Base-by-base conservation (phyloP, 805 yeast genomes). In the Kodamaea laetipori region DNA sequence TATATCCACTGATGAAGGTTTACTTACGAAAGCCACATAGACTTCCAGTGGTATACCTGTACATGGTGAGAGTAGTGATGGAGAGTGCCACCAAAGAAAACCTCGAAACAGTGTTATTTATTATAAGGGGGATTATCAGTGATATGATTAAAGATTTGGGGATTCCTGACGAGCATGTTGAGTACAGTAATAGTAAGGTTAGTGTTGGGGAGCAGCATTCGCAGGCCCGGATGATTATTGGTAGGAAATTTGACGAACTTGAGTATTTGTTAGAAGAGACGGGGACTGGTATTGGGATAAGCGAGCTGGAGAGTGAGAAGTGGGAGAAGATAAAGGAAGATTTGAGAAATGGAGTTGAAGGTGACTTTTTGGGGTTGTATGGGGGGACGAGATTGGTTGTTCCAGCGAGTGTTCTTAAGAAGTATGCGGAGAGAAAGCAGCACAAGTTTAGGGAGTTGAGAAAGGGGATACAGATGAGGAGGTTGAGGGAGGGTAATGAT, bases 101-200 rank as follows among this genome's bases (percentile, higher is more conserved):
- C 26, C 4, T 31, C 2, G 41, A 36, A 19, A 34, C 17, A 21
- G 24, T 26, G 10, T 17, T 25, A 9, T 39, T 45, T n/a, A 15
- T 49, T 13, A 37, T 41, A 3, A 23, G 51, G 17, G 50, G 49
- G 10, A 19, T 44, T 12, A n/a, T 49, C 5, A 11, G 36, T 10
- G 53, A 49, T 8, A 47, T 49, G 27, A 31, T 40, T 10, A 13
- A n/a, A 2, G 40, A 40, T 25, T 39, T 47, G 21, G 19, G 17
- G 2, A 41, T 49, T 16, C 48, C 50, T 3, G 13, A 24, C 12
- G 53, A 49, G 39, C 18, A 15, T 15, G 17, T 17, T 8, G 19
- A 30, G 18, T 30, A 30, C 19, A 30, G 12, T 15, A 36, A 24
- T 8, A 6, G 6, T 23, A 40, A 40, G 32, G 6, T 3, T 6